Base-by-base conservation (phyloP, 2,329 filamentous ascomycete species). In the Dissoconium aciculare region DNA sequence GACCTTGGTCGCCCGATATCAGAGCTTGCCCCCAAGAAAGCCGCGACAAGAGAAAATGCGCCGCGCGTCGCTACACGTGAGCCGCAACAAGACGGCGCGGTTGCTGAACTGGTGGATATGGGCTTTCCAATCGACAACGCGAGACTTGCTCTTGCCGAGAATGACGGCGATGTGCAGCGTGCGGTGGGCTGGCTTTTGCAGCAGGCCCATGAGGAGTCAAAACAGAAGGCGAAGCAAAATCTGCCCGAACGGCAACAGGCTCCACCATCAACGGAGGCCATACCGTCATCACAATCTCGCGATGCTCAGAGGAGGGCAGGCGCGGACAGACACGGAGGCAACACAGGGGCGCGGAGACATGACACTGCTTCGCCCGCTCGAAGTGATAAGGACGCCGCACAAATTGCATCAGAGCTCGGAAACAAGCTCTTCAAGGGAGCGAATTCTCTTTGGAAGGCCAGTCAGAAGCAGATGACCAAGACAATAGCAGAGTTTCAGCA, bases 61-160 rank as follows among this genome's bases (percentile, higher is more conserved):
- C 29, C 27, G 40, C 34, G 12, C 17, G 17, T n/a, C 15, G 24
- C 17, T 15, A 28, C 30, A 9, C 33, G 37, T 26, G 42, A 49
- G 24, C 31, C 29, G 28, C 30, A 35, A 27, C 33, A 38, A 38
- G 83, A 93, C 48, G 72, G 70, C 42, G 81, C 84, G 6, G 71
- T 95, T 15, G 82, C 81, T 6, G 83, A 95, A 52, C 61, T 98
- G 15, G 74, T 94, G 3, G 87, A 94, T 43, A 95, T 95, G 71
- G 89, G 89, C 1, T 98, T 98, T 45, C 74, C 82, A 0, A 68
- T 74, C 0, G 81, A 92, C 35, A 83, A 84, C 47, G 78, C 89
- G n/a, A 69, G 70, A 32, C 66, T 77, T 39, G 89, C 84, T 4
- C 58, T 98, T 24, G 73, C 74, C 8, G 78, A 83, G 46, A 93